Evolutionary conservation across 164 flowering plant genomes (phyloP), one percentile per base, ranked within the genome.

Genomic region (Paratinospora sagittata): DNA sequence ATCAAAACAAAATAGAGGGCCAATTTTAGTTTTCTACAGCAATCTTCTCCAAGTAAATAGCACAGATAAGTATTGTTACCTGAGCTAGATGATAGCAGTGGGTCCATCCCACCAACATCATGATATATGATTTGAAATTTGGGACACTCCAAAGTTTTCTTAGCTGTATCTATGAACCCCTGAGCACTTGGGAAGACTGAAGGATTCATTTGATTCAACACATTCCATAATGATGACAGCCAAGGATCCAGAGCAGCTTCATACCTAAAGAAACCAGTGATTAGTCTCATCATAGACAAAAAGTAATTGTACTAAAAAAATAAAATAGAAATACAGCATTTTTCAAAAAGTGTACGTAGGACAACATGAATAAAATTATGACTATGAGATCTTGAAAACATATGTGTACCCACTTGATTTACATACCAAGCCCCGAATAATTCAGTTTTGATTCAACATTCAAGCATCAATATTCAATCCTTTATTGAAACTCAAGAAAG

Each of bases 181-280:
- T 72, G 72, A 75, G 85, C 91, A 43, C 79, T 79, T 36, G 90
- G 90, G 58, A 96, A 87, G 36, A 90, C 69, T 1, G 72, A 75
- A 11, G 91, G 90, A 75, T 82, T 71, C 66, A 72, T 83, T 71
- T 89, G 71, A 75, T 78, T 62, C 72, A 96, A 70, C 23, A 55
- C 67, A 62, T 73, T 81, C 99, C 99, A 95, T 75, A 95, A 80
- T 70, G 89, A 84, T 62, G 86, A 83, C 87, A 92, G 83, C 99
- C 99, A 95, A 72, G 95, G 95, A 83, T 95, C 99, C 49, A 95
- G 79, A 79, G 97, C 89, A 74, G 90, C 99, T 82, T 95, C 99
- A 79, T 95, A 92, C 85, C 99, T 95, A 65, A 24, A 23, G 66
- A 63, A 36, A 57, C 30, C 73, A 65, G 67, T 71, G 69, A n/a